Conservation (phyloP, 2,329 filamentous ascomycete genomes). For the Penicillium psychrosexuale region DNA sequence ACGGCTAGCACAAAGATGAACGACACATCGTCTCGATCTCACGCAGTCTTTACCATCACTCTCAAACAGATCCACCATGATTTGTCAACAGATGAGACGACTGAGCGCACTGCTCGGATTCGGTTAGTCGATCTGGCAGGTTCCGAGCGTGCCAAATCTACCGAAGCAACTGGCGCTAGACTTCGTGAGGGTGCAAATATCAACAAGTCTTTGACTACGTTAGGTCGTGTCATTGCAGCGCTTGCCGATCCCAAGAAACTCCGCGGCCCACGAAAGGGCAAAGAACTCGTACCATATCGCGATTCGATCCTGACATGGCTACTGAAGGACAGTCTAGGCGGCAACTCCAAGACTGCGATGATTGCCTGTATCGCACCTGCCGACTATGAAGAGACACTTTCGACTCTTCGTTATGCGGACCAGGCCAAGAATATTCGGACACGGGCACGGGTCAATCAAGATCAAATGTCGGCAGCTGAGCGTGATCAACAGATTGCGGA, state of each 20-base stretch:
- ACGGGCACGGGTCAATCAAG: conserved; percentile 90
- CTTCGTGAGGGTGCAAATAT: conserved; percentile 95
- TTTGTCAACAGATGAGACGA: conserved; percentile 94
- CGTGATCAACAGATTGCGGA: conserved; percentile 89
- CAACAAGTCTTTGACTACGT: conserved; percentile 95
- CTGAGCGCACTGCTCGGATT: conserved; percentile 89
- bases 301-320: conserved; percentile 84
- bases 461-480: conserved; percentile 86
- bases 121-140: conserved; percentile 92
- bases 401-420: conserved; percentile 92
- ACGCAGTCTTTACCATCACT: conserved; percentile 97
- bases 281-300: conserved; percentile 82
- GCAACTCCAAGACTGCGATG: conserved; percentile 98
- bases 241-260: conserved; percentile 71
- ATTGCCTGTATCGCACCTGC: conserved; percentile 94
- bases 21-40: conserved; percentile 92
- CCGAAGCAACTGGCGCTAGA: conserved; percentile 86
- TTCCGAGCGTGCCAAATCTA: conserved; percentile 90
- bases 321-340: conserved; percentile 90
- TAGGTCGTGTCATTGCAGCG: conserved; percentile 92
- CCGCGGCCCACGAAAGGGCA: conserved; percentile 57
- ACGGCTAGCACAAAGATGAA: conserved; percentile 98
- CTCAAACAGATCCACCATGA: conserved; percentile 98
- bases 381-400: conserved; percentile 96
- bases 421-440: conserved; percentile 97